Percentiles rank a stretch among this genome's conserved stretches.
Evolutionary conservation across 2,329 filamentous ascomycete genomes (phyloP).

Genomic region (Amauroascus niger): DNA sequence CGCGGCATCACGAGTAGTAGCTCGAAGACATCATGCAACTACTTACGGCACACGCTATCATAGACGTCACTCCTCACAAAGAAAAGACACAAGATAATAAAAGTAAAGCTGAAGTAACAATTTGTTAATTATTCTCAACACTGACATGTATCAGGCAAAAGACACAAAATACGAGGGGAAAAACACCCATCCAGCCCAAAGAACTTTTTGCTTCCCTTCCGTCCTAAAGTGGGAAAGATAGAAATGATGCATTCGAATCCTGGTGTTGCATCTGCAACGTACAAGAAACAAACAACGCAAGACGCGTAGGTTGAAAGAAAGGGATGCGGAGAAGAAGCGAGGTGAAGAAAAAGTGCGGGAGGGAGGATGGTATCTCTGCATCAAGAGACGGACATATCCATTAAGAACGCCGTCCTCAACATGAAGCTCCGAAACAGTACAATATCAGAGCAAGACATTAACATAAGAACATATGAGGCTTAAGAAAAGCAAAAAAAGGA

Average conservation of each 20-base stretch:
- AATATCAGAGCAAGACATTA: constrained; percentile 12
- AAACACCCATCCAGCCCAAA: constrained; percentile 12
- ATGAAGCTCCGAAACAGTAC: constrained; percentile 11
- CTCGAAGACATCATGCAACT: not conserved
- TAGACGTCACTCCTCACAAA: not conserved
- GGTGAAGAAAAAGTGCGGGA: constrained; percentile 5
- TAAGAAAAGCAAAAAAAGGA: constrained; percentile 4
- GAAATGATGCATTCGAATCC: constrained; percentile 13
- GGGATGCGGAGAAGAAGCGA: constrained; percentile 9
- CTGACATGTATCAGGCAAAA: constrained; percentile 11
- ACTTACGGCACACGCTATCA: not conserved
- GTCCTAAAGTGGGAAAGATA: constrained; percentile 14
- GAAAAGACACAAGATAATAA: no score
- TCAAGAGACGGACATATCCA: constrained; percentile 10
- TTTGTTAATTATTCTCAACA: constrained; percentile 11
- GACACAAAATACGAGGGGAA: not conserved
- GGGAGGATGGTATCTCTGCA: constrained; percentile 10
- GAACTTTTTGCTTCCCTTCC: constrained; percentile 13
- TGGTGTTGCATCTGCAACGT: constrained; percentile 4
- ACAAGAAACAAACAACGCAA: constrained; percentile 7
- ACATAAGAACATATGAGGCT: constrained; percentile 10
- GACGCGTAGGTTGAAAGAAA: constrained; percentile 6
- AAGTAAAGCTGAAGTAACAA: constrained; percentile 4
- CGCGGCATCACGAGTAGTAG: not conserved
- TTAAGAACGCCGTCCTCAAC: constrained; percentile 13